These are phyloP conservation scores for Aspergillus wentii DNA, from an alignment of 495 filamentous ascomycete species.

Conservation along the genomic window DNA sequence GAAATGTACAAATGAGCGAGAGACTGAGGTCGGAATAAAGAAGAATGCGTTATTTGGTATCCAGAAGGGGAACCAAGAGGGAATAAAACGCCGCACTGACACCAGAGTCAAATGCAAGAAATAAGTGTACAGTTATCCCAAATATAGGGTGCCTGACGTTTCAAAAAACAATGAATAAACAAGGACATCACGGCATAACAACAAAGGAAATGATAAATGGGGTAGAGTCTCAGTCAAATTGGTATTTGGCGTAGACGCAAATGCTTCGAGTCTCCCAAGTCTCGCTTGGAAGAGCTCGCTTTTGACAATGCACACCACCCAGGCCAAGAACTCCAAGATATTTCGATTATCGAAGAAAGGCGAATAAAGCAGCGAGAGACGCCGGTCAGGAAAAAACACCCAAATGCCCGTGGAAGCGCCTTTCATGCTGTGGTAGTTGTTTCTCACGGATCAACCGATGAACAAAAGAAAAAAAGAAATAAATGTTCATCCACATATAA, in stretches of 20 bases:
- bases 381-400: background rate
- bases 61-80: background rate
- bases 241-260: constrained; percentile 9
- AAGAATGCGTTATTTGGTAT: background rate
- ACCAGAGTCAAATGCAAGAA: constrained; percentile 18
- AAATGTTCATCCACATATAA: background rate
- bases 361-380: constrained; percentile 4
- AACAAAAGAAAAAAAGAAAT: constrained; percentile 6
- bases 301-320: constrained; percentile 13
- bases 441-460: constrained; percentile 18
- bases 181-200: constrained; percentile 32
- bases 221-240: background rate
- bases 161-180: constrained; percentile 16
- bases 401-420: background rate
- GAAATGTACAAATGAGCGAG: background rate
- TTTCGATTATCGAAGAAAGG: constrained; percentile 15
- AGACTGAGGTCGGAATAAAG: background rate
- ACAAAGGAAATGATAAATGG: constrained; percentile 29
- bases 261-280: constrained; percentile 18
- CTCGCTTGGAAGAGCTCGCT: constrained; percentile 13
- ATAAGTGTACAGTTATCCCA: constrained; percentile 32
- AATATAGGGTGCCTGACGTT: constrained; percentile 8
- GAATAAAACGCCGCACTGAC: constrained; percentile 6
- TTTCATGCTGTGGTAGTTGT: too few relatives aligned
- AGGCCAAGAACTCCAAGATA: constrained; percentile 18